Conservation (phyloP, 768 basidiomycete species). For the Pholiota molesta region DNA sequence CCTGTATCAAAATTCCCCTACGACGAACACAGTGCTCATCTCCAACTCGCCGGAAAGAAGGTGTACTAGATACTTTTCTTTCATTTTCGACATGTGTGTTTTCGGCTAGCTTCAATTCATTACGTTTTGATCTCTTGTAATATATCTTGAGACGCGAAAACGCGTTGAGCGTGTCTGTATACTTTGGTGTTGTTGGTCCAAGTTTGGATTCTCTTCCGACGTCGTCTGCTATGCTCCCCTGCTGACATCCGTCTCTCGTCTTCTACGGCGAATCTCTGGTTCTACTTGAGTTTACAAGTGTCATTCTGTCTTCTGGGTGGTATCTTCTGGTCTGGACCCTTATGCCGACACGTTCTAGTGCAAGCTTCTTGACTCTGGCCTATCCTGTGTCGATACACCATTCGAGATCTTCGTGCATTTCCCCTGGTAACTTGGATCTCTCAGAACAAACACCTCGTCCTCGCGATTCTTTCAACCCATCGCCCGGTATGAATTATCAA, state of each 20-base stretch:
- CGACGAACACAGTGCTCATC: conserved; percentile 94
- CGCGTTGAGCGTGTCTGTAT: not conserved
- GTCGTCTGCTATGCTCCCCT: too few relatives aligned
- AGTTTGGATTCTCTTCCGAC: not conserved
- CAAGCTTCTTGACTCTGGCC: conserved; percentile 5
- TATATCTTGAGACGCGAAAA: not conserved
- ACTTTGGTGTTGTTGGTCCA: conserved; percentile 3
- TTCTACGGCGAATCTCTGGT: conserved; percentile 1
- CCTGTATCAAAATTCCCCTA: conserved; percentile 87
- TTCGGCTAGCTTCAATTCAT: conserved; percentile 12
- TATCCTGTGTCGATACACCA: not conserved
- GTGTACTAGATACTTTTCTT: conserved; percentile 49
- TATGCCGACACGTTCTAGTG: not conserved
- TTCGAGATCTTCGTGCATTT: not conserved
- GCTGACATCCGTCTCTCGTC: not conserved
- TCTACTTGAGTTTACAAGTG: not conserved
- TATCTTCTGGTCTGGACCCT: not conserved
- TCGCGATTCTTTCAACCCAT: not conserved
- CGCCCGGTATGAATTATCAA: not conserved
- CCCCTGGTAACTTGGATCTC: not conserved
- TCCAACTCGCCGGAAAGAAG: conserved; percentile 85
- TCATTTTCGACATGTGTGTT: conserved; percentile 16
- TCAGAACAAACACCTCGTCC: not conserved
- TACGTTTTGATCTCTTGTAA: conserved; percentile 3
- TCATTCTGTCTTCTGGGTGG: not conserved